Base-by-base conservation (phyloP, 768 basidiomycete genomes). In the Pholiota microspora region DNA sequence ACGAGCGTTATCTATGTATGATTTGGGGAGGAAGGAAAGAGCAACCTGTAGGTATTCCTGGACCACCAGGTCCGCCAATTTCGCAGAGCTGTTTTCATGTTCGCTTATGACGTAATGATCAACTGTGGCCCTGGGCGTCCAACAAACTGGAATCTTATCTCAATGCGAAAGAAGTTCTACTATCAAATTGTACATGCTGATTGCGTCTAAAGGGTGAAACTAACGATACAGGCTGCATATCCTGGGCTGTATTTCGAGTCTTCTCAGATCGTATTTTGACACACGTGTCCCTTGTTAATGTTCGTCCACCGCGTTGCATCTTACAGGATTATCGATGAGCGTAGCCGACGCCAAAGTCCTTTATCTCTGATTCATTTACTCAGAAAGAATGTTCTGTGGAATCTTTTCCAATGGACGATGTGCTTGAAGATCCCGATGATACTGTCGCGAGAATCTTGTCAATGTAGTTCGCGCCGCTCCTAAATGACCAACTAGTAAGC, bases 401-500 rank as follows among this genome's bases (percentile, higher is more conserved):
- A 67, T 93, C 93, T 64, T 85, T 84, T 25, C 94, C 94, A 54
- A 85, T 71, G 13, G 90, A 81, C 7, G 86, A 90, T 3, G 93
- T 94, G 63, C 88, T 90, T 27, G 92, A 92, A 8, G 92, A 94
- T 53, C 93, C 93, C 8, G 90, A 91, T 7, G 92, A 88, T 18
- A 96, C 82, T 13, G 84, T 89, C 35, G 83, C 83, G 49, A 96
- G 72, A 59, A 96, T 94, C 51, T 88, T 74, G 71, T 96, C 93
- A 54, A 94, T 84, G 69, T 95, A 96, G 64, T 88, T 89, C 21
- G 93, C 93, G 31, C 94, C 93, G 59, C 92, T 93, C 89, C 88
- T 91, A 34, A 49, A 38, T 9, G 7, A 12, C 12, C 7, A 46
- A 18, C 44, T 15, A 18, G 35, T 49, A 21, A 45, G 35, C 16